Evolutionary conservation across 768 basidiomycete species (phyloP).

Genomic region (Rhizopogon roseolus): DNA sequence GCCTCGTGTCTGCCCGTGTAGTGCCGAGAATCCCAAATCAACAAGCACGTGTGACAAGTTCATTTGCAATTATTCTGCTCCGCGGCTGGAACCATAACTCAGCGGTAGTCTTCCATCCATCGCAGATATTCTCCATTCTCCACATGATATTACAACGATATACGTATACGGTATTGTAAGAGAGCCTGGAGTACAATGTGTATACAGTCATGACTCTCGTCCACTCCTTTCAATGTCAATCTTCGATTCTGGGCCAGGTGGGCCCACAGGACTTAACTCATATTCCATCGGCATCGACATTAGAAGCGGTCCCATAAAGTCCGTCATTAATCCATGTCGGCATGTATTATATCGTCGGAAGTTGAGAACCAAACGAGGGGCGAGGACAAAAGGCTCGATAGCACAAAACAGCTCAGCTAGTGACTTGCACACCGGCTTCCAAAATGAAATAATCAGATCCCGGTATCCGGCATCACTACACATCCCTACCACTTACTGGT

Average conservation of each 20-base stretch:
- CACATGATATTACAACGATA: no score
- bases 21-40: not conserved
- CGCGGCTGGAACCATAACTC: no score
- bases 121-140: constrained; percentile 11
- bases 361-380: not conserved
- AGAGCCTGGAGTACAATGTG: not conserved
- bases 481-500: not conserved
- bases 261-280: not conserved
- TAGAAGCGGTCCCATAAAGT: not conserved
- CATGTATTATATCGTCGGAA: not conserved
- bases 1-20: not conserved
- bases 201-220: not conserved
- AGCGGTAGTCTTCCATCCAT: no score
- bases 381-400: not conserved
- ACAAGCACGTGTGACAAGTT: no score
- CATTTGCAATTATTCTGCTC: no score
- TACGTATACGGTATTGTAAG: no score
- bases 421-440: not conserved
- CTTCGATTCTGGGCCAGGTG: not conserved
- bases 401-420: not conserved
- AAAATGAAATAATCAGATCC: not conserved
- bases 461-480: not conserved
- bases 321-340: not conserved
- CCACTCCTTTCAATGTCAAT: not conserved
- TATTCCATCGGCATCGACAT: not conserved